Evolutionary conservation across 2,329 filamentous ascomycete genomes (phyloP).

Genomic region (Pseudophaeomoniella oleicola): DNA sequence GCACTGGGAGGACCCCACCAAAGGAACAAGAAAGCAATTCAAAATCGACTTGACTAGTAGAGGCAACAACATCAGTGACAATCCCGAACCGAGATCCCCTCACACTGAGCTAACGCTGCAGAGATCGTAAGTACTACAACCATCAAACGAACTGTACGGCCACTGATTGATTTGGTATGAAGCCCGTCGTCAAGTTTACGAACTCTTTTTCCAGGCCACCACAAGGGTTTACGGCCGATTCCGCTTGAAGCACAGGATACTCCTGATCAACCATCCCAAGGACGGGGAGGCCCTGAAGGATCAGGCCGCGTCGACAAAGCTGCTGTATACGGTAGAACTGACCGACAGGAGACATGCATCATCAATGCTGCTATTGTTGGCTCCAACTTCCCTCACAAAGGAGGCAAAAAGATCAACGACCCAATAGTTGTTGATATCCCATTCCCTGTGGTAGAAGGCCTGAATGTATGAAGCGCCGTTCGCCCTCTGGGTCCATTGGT

Average conservation of each 20-base stretch:
- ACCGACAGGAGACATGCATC: constrained; percentile 55
- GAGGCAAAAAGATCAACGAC: constrained; percentile 55
- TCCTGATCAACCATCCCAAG: constrained; percentile 1
- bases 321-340: constrained; percentile 10
- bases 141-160: too few relatives aligned
- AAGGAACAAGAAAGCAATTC: constrained; percentile 37
- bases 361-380: constrained; percentile 68
- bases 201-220: constrained; percentile 7
- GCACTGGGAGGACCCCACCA: constrained; percentile 31
- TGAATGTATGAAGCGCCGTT: too few relatives aligned
- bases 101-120: constrained; percentile 2
- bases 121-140: neutral
- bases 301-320: constrained; percentile 8
- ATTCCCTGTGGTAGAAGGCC: too few relatives aligned
- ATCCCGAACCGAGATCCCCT: constrained; percentile 1
- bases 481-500: too few relatives aligned
- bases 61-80: constrained; percentile 16
- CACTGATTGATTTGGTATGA: too few relatives aligned
- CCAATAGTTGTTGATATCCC: constrained; percentile 75
- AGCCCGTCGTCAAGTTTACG: too few relatives aligned
- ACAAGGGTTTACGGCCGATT: constrained; percentile 5
- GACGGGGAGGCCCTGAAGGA: constrained; percentile 7
- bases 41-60: constrained; percentile 39
- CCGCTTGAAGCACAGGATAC: neutral
- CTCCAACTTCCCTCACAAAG: constrained; percentile 46